A percentile compares a stretch with the other conserved stretches of the same genome.
These are phyloP conservation scores for Spinellus fusiger DNA, from an alignment of 192 early-diverging fungal genomes.

Conservation along the genomic window DNA sequence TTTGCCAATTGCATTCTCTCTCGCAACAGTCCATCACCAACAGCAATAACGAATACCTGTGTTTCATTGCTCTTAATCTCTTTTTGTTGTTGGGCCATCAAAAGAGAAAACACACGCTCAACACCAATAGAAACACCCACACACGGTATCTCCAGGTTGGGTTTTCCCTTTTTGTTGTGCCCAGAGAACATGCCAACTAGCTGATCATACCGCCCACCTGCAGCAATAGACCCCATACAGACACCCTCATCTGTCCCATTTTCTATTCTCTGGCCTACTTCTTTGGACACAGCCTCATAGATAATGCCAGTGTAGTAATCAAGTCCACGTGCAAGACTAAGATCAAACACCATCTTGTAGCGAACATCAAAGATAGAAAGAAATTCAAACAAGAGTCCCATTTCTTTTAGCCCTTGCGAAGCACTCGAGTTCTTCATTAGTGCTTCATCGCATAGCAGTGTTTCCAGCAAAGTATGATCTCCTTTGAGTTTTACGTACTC, in stretches of 20 bases:
- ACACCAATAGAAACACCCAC: conserved; percentile 95
- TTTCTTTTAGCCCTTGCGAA: conserved; percentile 76
- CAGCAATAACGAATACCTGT: conserved; percentile 81
- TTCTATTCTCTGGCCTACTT: conserved; percentile 30
- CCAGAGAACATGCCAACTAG: conserved; percentile 94
- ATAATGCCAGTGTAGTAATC: conserved; percentile 99
- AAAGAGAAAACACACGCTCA: conserved; percentile 89
- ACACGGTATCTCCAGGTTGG: conserved; percentile 79
- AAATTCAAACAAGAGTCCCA: conserved; percentile 81
- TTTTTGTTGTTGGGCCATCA: conserved; percentile 54
- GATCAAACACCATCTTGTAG: conserved; percentile 77
- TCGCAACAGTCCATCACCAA: conserved; percentile 75
- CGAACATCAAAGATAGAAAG: conserved; percentile 72
- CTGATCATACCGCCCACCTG: conserved; percentile 96
- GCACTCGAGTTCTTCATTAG: conserved; percentile 67
- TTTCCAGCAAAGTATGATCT: conserved; percentile 68
- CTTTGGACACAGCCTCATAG: conserved; percentile 88
- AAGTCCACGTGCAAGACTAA: conserved; percentile 92
- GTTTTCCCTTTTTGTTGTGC: conserved; percentile 48
- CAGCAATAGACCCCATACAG: conserved; percentile 93
- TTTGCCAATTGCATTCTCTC: conserved; percentile 83
- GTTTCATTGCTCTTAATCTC: conserved; percentile 71
- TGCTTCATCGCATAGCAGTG: conserved; percentile 57
- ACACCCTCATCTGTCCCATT: conserved; percentile 63
- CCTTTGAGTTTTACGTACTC: conserved; percentile 84